Evolutionary conservation across 2,329 filamentous ascomycete species (phyloP), one percentile per base, ranked within the genome.

Genomic region (Aspergillus sp.): DNA sequence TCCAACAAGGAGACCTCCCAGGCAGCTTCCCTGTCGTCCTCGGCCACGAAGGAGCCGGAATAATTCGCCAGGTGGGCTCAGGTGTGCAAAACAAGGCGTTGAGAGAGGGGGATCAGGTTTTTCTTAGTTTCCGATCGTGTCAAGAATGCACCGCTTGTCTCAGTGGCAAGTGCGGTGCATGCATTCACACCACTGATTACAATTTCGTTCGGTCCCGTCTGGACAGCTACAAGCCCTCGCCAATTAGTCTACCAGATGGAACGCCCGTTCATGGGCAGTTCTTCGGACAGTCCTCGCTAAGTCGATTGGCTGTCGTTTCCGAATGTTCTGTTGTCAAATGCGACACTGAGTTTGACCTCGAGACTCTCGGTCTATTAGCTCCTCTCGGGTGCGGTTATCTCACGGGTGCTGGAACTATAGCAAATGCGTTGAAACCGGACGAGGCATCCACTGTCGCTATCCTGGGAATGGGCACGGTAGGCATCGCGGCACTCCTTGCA

Each of bases 401-500:
- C 15, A 74, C 71, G 6, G 71, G 72, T 3, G 70, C 69, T 7
- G 71, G 70, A 1, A 71, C 72, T 1, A 64, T 73, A 5, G 40
- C 72, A 20, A 72, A 70, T 54, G 63, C 69, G 2, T 55, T 71
- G 1, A 60, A 67, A 20, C 68, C 70, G 0, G 61, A 60, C 17
- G 39, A 60, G 2, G 56, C 60, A 0, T 62, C 61, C 30, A 55
- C 52, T 1, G 57, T 74, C 13, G 68, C 59, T 3, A 58, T 74
- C 4, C 52, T 73, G 12, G 72, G 72, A 1, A 64, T 72, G 62
- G 72, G 72, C 1, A 69, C 83, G 0, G 77, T 86, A 1, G 84
- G 83, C 0, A 69, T 85, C 17, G 80, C 81, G 2, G 78, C 79
- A 1, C 67, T 83, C 11, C 72, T 85, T 44, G 83, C 82, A 3